Evolutionary conservation across 1,284 basidiomycete genomes (phyloP).

Genomic region (Gomphus bonarii): DNA sequence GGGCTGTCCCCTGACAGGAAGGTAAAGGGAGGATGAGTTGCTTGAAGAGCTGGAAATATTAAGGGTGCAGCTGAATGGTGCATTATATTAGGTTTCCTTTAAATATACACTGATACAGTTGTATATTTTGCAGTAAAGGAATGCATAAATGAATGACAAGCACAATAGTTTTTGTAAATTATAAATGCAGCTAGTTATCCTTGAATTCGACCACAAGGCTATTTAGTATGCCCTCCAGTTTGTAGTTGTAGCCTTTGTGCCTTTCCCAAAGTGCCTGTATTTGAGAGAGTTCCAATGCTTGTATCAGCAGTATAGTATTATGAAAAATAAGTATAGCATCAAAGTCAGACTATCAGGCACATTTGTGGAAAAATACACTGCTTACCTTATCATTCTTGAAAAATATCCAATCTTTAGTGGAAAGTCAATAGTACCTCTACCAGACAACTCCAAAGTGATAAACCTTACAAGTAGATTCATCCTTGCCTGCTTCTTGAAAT

Average conservation of each 20-base stretch:
- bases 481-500: slow-evolving; percentile 24
- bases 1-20: too few relatives aligned
- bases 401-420: slow-evolving; percentile 36
- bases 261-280: slow-evolving; percentile 41
- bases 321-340: slow-evolving; percentile 19
- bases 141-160: too few relatives aligned
- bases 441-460: slow-evolving; percentile 51
- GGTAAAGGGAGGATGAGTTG: too few relatives aligned
- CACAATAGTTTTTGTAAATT: slow-evolving; percentile 67
- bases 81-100: slow-evolving; percentile 49
- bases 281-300: slow-evolving; percentile 35
- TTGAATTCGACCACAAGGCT: slow-evolving; percentile 60
- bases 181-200: slow-evolving; percentile 40
- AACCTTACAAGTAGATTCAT: slow-evolving; percentile 37
- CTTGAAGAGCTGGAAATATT: too few relatives aligned
- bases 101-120: too few relatives aligned
- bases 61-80: too few relatives aligned
- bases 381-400: slow-evolving; percentile 47
- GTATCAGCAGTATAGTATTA: slow-evolving; percentile 38
- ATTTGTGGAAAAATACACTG: neutral
- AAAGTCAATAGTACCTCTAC: slow-evolving; percentile 53
- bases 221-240: slow-evolving; percentile 55
- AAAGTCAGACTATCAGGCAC: slow-evolving; percentile 4
- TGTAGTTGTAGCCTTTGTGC: slow-evolving; percentile 64
- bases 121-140: too few relatives aligned